phyloP scores from a whole-genome alignment of 768 basidiomycete genomes.

The Hericium alpestre region DNA sequence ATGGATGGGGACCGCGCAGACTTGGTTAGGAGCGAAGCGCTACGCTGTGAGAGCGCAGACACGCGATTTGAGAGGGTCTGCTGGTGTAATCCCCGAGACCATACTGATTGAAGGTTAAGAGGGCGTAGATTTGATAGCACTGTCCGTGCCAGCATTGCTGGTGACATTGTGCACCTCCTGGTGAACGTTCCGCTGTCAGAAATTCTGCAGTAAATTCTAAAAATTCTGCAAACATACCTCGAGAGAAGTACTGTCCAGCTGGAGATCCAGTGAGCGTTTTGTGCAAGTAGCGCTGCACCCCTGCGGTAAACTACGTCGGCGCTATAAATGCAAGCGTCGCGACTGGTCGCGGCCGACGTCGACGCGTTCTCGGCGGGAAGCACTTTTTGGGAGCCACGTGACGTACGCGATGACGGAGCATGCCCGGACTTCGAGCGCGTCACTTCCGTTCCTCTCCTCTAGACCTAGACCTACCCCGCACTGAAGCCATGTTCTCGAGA shows the following conservation, averaged over 20 bases:
- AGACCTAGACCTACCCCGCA: not conserved
- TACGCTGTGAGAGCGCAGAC: not conserved
- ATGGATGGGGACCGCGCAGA: not conserved
- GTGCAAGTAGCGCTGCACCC: too few relatives aligned
- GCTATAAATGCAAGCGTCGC: not conserved
- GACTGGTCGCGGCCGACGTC: not conserved
- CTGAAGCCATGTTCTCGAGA: conserved; percentile 16
- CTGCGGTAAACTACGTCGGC: too few relatives aligned
- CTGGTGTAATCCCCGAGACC: too few relatives aligned
- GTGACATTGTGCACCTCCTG: not conserved
- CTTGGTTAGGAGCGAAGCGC: not conserved
- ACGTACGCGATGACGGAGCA: not conserved
- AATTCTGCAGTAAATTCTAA: too few relatives aligned
- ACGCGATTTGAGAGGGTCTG: too few relatives aligned
- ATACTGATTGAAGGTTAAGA: too few relatives aligned
- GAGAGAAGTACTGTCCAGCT: too few relatives aligned
- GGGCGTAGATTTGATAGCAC: not conserved
- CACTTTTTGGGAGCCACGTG: not conserved
- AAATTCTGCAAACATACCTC: too few relatives aligned
- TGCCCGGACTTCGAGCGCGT: not conserved
- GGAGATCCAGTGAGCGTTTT: too few relatives aligned
- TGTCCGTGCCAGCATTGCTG: not conserved
- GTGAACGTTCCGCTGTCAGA: not conserved
- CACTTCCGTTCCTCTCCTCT: not conserved
- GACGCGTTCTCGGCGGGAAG: not conserved